Evolutionary conservation across 768 basidiomycete genomes (phyloP).

Genomic region (Paxillus rubicundulus): DNA sequence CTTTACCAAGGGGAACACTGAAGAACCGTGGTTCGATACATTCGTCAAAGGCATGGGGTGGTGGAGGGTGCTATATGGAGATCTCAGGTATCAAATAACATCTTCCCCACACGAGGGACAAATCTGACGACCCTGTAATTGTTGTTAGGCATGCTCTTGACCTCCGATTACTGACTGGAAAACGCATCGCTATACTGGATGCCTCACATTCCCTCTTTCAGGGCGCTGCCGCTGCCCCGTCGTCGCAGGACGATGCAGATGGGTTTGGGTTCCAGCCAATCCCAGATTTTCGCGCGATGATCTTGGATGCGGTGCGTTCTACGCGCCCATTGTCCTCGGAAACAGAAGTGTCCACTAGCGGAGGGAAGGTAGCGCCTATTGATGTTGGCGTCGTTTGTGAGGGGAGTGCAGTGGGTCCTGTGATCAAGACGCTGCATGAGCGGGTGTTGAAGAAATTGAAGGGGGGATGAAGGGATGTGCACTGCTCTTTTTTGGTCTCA

Average conservation of each 20-base stretch:
- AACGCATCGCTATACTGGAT: constrained; percentile 71
- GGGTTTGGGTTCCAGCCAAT: constrained; percentile 54
- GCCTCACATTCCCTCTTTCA: constrained; percentile 60
- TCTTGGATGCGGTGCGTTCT: constrained; percentile 47
- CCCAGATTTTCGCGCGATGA: constrained; percentile 52
- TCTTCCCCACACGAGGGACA: neutral
- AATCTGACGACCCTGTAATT: neutral
- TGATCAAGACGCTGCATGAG: constrained; percentile 45
- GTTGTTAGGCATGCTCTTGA: constrained; percentile 68
- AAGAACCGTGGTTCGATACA: constrained; percentile 49
- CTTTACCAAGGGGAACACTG: neutral
- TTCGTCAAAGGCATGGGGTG: constrained; percentile 80
- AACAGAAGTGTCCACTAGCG: constrained; percentile 16
- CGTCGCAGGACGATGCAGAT: neutral
- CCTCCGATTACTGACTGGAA: constrained; percentile 67
- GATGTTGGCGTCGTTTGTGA: constrained; percentile 66
- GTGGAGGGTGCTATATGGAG: constrained; percentile 73
- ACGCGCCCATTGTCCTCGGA: constrained; percentile 13
- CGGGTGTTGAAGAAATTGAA: constrained; percentile 38
- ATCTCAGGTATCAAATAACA: constrained; percentile 49
- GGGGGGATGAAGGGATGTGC: constrained; percentile 13
- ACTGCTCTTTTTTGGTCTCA: no score
- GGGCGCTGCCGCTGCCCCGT: neutral
- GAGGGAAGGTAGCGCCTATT: constrained; percentile 50
- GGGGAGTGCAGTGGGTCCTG: constrained; percentile 38